These are phyloP conservation scores for Huntiella savannae DNA, from an alignment of 2,329 filamentous ascomycete genomes.

Conservation along the genomic window DNA sequence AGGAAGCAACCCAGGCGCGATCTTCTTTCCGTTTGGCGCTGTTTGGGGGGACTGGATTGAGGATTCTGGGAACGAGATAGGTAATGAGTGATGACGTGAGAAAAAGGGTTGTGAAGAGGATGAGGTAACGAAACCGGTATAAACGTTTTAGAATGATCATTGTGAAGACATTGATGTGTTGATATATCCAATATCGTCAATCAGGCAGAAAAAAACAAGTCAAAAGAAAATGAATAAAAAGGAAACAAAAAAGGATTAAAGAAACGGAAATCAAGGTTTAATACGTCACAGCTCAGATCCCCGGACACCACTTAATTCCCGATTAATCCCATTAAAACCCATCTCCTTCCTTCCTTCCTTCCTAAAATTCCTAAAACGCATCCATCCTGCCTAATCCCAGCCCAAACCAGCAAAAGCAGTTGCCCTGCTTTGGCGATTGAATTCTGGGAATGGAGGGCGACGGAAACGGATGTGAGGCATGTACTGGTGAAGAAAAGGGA, in stretches of 20 bases:
- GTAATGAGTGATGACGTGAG: constrained; percentile 28
- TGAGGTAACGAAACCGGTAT: constrained; percentile 28
- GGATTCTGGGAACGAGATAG: constrained; percentile 31
- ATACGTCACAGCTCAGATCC: neutral
- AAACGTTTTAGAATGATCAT: constrained; percentile 13
- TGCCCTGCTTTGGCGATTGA: too few species aligned
- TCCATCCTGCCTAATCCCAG: too few species aligned
- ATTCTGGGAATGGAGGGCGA: too few species aligned
- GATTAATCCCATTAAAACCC: too few species aligned
- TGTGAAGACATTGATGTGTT: too few species aligned
- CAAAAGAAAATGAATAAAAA: neutral
- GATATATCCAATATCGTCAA: too few species aligned
- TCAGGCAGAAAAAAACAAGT: neutral
- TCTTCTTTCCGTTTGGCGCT: constrained; percentile 44
- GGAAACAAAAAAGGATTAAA: neutral
- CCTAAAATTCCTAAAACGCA: too few species aligned
- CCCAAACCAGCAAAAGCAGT: too few species aligned
- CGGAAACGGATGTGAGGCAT: too few species aligned
- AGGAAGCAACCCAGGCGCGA: constrained; percentile 48
- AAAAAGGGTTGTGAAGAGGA: constrained; percentile 22
- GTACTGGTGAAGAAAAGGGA: too few species aligned
- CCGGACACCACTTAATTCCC: too few species aligned
- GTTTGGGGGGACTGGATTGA: constrained; percentile 45
- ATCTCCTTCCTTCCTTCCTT: too few species aligned
- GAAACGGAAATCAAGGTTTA: neutral